phyloP scores from a whole-genome alignment of 2,329 filamentous ascomycete species.

The Aspergillus neotritici region DNA sequence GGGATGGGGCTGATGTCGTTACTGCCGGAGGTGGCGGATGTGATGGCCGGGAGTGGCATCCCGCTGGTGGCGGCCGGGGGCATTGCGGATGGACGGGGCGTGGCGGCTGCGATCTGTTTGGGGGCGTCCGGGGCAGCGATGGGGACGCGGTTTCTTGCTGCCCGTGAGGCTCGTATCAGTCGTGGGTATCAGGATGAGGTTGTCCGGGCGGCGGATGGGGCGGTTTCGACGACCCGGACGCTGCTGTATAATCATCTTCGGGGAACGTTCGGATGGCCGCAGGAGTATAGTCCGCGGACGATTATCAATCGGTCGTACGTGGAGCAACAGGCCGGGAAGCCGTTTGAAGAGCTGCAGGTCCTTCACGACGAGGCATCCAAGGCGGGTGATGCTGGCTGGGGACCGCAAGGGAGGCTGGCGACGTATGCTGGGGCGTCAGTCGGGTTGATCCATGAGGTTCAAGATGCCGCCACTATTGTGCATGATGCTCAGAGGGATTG shows the following conservation, averaged over 20 bases:
- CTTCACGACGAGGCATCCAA: constrained; percentile 39
- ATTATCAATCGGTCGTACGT: constrained; percentile 53
- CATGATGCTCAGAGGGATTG: constrained; percentile 16
- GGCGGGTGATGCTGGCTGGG: constrained; percentile 44
- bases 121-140: constrained; percentile 54
- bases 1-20: constrained; percentile 48
- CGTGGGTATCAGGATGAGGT: constrained; percentile 50
- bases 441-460: constrained; percentile 41
- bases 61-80: constrained; percentile 50
- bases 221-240: constrained; percentile 46
- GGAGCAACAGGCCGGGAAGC: constrained; percentile 38
- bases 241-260: constrained; percentile 52
- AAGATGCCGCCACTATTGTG: constrained; percentile 38
- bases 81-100: constrained; percentile 49
- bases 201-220: constrained; percentile 48
- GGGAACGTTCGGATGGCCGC: constrained; percentile 56
- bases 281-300: constrained; percentile 53
- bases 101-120: constrained; percentile 46
- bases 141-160: constrained; percentile 60
- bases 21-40: constrained; percentile 49
- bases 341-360: constrained; percentile 44
- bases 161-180: constrained; percentile 46
- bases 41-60: constrained; percentile 32
- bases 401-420: constrained; percentile 44
- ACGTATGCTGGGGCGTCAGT: constrained; percentile 48